Conservation (phyloP, 192 early-diverging fungal genomes). For the Rhizoclosmatium globosum region DNA sequence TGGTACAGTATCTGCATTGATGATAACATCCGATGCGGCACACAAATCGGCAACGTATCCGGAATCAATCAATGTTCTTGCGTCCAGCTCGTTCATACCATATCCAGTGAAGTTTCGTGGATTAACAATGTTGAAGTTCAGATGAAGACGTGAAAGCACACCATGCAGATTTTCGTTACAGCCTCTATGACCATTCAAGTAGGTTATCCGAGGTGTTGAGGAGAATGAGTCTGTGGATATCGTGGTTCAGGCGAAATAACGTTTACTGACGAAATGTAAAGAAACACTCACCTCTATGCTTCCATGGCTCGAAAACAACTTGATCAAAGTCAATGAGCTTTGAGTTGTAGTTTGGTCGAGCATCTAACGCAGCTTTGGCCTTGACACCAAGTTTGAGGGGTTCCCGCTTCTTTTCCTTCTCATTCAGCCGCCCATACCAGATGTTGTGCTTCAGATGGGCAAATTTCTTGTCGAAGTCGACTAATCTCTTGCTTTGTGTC, state of each 20-base stretch:
- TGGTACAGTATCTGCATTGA: conserved; percentile 9
- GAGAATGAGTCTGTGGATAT: conserved; percentile 5
- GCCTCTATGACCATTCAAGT: conserved; percentile 20
- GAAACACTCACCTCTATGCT: conserved; percentile 1
- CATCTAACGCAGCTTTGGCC: neutral
- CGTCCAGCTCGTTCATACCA: conserved; percentile 7
- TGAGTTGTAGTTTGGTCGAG: neutral
- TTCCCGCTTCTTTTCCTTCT: neutral
- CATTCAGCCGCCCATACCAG: neutral
- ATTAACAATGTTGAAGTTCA: conserved; percentile 13
- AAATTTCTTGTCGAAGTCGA: conserved; percentile 1
- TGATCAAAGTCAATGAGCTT: neutral
- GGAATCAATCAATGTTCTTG: neutral
- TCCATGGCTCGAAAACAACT: conserved; percentile 33
- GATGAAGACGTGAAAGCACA: neutral
- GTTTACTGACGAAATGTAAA: neutral
- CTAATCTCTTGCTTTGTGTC: neutral
- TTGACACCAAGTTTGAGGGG: neutral
- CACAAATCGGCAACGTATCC: conserved; percentile 1
- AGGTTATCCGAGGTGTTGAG: neutral
- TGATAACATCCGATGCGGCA: neutral
- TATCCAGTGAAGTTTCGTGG: neutral
- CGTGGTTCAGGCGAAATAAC: neutral
- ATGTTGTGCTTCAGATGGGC: neutral
- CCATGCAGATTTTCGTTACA: conserved; percentile 24